Conservation (phyloP, 1,284 basidiomycete genomes). For the Tilletia horrida region DNA sequence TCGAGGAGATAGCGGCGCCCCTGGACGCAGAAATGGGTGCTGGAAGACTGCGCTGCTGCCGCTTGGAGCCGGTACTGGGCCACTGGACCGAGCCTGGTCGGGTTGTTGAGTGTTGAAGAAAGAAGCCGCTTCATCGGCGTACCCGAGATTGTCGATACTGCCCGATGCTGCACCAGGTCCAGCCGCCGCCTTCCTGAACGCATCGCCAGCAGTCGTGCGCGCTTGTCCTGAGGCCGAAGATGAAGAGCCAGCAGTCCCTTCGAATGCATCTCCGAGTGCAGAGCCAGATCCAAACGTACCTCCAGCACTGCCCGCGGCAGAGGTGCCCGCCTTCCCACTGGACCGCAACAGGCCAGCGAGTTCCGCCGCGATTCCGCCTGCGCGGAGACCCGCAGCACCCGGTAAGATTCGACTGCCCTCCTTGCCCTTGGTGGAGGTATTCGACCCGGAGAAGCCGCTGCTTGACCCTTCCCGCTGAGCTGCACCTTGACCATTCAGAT, state of each 20-base stretch:
- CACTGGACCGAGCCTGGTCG: no score
- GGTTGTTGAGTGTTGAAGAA: no score
- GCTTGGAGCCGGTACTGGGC: not conserved
- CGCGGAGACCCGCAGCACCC: not conserved
- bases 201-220: not conserved
- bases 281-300: not conserved
- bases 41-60: not conserved
- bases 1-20: not conserved
- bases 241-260: not conserved
- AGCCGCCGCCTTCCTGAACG: not conserved
- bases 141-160: not conserved
- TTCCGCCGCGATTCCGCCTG: conserved; percentile 6
- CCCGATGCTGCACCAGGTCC: not conserved
- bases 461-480: no score
- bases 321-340: conserved; percentile 6
- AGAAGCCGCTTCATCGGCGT: not conserved
- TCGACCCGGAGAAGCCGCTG: no score
- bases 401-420: not conserved
- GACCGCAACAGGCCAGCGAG: not conserved
- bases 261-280: not conserved
- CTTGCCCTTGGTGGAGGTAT: not conserved
- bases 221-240: no score
- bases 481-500: no score
- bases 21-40: conserved; percentile 6
- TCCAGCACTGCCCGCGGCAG: no score